These are phyloP conservation scores for Verticillium dahliae DNA, from an alignment of 2,329 filamentous ascomycete species.

Conservation along the genomic window DNA sequence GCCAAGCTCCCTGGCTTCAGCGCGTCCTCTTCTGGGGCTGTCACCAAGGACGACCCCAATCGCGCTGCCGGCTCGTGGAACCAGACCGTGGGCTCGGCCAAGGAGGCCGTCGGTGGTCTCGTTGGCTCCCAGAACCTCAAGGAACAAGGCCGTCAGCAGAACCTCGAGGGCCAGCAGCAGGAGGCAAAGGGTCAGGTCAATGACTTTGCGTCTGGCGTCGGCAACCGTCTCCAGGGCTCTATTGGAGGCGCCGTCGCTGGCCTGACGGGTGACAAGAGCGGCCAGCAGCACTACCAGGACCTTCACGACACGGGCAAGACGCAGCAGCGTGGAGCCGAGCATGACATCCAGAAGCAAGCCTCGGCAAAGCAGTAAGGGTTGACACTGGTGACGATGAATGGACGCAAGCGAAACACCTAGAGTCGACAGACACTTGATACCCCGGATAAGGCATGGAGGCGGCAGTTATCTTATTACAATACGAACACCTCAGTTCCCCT, in stretches of 20 bases:
- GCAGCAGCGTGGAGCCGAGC: constrained; percentile 74
- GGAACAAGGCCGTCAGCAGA: constrained; percentile 68
- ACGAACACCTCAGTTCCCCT: not conserved
- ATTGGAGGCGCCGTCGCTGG: constrained; percentile 66
- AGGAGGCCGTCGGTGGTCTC: constrained; percentile 72
- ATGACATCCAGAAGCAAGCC: constrained; percentile 69
- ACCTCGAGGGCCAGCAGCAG: constrained; percentile 70
- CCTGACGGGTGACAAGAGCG: constrained; percentile 62
- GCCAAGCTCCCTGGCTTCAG: constrained; percentile 68
- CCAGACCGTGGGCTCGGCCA: constrained; percentile 81
- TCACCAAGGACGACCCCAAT: constrained; percentile 65
- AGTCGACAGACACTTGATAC: constrained; percentile 9
- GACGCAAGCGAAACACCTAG: not conserved
- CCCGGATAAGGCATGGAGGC: constrained; percentile 3
- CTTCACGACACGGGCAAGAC: constrained; percentile 81
- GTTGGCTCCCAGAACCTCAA: constrained; percentile 66
- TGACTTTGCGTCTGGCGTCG: constrained; percentile 64
- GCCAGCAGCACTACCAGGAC: constrained; percentile 58
- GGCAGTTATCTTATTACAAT: not conserved
- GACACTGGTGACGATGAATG: not conserved
- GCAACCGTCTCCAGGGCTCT: constrained; percentile 62
- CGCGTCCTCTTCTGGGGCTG: constrained; percentile 61
- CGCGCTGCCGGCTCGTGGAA: constrained; percentile 72
- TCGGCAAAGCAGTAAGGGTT: constrained; percentile 29
- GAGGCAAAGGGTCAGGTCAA: constrained; percentile 77